These are phyloP conservation scores for Sclerotinia spermophila DNA, from an alignment of 2,329 filamentous ascomycete genomes.

Conservation along the genomic window DNA sequence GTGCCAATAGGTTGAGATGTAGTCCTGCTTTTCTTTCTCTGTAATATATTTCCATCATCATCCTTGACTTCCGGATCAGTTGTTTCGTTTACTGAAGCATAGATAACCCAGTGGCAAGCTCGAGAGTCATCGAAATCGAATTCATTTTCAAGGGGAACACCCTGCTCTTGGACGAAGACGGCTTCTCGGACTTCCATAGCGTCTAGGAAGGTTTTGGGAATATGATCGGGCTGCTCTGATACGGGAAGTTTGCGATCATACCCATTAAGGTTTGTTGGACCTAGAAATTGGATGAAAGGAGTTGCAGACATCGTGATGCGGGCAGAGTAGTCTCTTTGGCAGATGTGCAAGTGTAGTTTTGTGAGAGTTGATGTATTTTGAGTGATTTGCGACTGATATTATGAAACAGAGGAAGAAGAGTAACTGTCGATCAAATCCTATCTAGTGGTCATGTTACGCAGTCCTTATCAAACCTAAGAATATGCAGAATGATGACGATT, in stretches of 20 bases:
- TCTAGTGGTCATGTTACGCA: background rate
- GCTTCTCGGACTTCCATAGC: conserved; percentile 59
- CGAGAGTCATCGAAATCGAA: conserved; percentile 76
- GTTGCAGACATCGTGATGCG: conserved; percentile 24
- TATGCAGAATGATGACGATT: conserved; percentile 1
- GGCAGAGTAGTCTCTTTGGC: background rate
- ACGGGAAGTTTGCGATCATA: conserved; percentile 44
- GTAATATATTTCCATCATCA: conserved; percentile 42
- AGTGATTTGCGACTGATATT: background rate
- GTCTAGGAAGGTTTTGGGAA: conserved; percentile 57
- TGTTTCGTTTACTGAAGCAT: conserved; percentile 57
- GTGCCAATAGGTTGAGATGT: conserved; percentile 33
- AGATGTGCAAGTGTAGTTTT: background rate
- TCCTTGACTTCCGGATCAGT: conserved; percentile 45
- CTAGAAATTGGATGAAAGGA: conserved; percentile 34
- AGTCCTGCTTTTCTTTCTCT: conserved; percentile 44
- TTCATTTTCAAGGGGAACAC: conserved; percentile 62
- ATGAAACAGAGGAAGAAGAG: background rate
- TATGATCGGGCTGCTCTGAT: conserved; percentile 44
- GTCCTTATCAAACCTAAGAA: background rate
- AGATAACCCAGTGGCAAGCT: conserved; percentile 80
- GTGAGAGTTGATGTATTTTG: background rate
- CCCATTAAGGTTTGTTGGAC: conserved; percentile 47
- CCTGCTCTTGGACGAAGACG: conserved; percentile 61
- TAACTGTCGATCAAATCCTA: background rate